Evolutionary conservation across 2,329 filamentous ascomycete species (phyloP).

Genomic region (Byssoonygena ceratinophila): DNA sequence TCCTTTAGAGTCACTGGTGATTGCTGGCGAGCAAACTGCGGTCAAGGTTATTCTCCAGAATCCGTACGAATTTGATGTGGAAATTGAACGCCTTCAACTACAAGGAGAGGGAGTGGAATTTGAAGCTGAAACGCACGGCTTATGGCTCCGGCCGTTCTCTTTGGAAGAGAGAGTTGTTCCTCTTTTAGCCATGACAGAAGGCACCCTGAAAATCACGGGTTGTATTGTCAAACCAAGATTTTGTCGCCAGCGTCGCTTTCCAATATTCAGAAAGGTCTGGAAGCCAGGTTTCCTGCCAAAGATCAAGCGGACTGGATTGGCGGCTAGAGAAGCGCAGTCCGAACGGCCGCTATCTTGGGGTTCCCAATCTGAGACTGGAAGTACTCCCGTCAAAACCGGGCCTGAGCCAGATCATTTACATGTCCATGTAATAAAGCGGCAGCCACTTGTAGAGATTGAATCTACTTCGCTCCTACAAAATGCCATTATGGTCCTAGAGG

Average conservation of each 20-base stretch:
- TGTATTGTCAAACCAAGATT: conserved; percentile 70
- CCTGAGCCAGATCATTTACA: conserved; percentile 33
- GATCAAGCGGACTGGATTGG: conserved; percentile 63
- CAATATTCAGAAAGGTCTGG: conserved; percentile 71
- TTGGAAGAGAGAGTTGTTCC: conserved; percentile 66
- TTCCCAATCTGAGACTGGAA: conserved; percentile 32
- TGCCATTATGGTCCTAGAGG: conserved; percentile 85
- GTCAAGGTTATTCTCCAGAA: conserved; percentile 86
- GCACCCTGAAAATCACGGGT: conserved; percentile 62
- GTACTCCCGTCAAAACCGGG: conserved; percentile 26
- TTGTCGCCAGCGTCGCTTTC: conserved; percentile 72
- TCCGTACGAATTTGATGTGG: conserved; percentile 83
- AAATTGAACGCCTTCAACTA: conserved; percentile 70
- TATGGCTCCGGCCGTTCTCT: conserved; percentile 67
- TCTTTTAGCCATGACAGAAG: conserved; percentile 57
- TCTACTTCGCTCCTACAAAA: conserved; percentile 70
- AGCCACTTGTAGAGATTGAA: conserved; percentile 67
- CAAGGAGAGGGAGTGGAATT: conserved; percentile 65
- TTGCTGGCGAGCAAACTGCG: conserved; percentile 64
- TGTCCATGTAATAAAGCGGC: conserved; percentile 65
- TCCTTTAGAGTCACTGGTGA: conserved; percentile 56
- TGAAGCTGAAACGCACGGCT: conserved; percentile 52
- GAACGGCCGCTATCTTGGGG: conserved; percentile 39
- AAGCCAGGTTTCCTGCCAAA: conserved; percentile 58
- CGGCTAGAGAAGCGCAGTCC: conserved; percentile 43